Percentiles rank a stretch among this genome's conserved stretches.
Evolutionary conservation across 1,284 basidiomycete species (phyloP).

Genomic region (Tilletia setariae): DNA sequence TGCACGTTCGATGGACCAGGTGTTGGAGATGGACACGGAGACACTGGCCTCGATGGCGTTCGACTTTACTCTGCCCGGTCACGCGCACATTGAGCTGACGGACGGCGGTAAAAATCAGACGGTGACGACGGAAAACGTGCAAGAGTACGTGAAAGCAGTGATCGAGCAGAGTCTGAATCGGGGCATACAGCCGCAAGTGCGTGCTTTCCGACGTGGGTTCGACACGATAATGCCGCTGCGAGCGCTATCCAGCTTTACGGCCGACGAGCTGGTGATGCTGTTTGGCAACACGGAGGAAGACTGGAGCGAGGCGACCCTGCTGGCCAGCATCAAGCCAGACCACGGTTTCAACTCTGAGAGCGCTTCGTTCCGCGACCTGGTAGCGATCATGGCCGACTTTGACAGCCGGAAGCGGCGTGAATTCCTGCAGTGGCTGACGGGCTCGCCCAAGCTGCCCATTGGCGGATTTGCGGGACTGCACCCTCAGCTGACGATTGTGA

Average conservation of each 20-base stretch:
- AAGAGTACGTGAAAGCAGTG: constrained; percentile 74
- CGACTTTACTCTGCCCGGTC: constrained; percentile 94
- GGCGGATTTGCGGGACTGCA: constrained; percentile 94
- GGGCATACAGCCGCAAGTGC: constrained; percentile 46
- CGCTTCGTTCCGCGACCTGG: constrained; percentile 77
- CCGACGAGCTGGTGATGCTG: constrained; percentile 86
- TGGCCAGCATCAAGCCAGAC: constrained; percentile 88
- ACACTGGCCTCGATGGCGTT: constrained; percentile 78
- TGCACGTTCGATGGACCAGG: constrained; percentile 76
- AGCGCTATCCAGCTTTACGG: constrained; percentile 85
- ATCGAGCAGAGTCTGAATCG: constrained; percentile 51
- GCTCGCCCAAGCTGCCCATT: constrained; percentile 68
- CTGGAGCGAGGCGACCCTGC: constrained; percentile 66
- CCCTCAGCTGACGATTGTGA: constrained; percentile 90
- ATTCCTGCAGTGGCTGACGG: constrained; percentile 95
- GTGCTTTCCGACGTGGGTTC: constrained; percentile 56
- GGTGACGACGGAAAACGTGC: constrained; percentile 79
- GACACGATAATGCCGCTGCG: constrained; percentile 82
- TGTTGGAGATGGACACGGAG: constrained; percentile 64
- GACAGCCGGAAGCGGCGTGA: constrained; percentile 71
- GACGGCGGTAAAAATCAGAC: constrained; percentile 72
- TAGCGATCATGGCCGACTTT: constrained; percentile 82
- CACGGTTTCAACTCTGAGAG: constrained; percentile 97
- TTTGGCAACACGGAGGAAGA: constrained; percentile 87
- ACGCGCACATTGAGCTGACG: constrained; percentile 80